Base-by-base conservation (phyloP, 352 stramenopile species). In the Lagenidium sp. region DNA sequence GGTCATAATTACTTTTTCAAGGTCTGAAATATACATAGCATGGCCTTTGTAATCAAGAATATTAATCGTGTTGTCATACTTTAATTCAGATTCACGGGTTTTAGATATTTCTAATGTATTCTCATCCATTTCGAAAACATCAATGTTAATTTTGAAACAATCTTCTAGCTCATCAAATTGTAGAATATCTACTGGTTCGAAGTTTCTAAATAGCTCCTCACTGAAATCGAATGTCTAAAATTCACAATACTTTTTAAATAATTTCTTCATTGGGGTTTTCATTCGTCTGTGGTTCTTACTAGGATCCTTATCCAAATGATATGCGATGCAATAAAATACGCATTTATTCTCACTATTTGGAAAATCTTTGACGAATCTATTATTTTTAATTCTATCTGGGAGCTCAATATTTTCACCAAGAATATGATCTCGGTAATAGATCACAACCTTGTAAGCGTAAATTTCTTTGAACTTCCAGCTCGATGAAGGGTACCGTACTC, bases 1-100 rank as follows among this genome's bases (percentile, higher is more conserved):
- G n/a, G 51, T 57, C 6, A 29, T 22, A 4, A 48, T n/a, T 30
- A 57, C 26, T 13, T 21, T 24, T 18, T 47, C 34, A 23, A 49
- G 13, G n/a, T 39, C 16, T 26, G 50, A 39, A 19, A 64, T 60
- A 39, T 64, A 64, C 28, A 63, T 49, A 18, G 55, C 55, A 40
- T 64, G 55, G 15, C 32, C 40, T 2, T 54, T 15, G 21, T 63
- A 37, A 30, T 36, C 25, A 10, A 50, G 34, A 41, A 58, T 53
- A 24, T 58, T 60, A 24, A 60, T 44, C 12, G 25, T 57, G 16
- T 57, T 53, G 13, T 36, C 23, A 34, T 39, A 52, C 7, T 5
- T 20, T 3, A 29, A 45, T 3, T 24, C 31, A 7, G 50, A 53
- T 18, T 48, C 30, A 28, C 30, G 31, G 25, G 43, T 43, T 3